Conservation (phyloP, 495 filamentous ascomycete species). For the Acidiella bohemica region DNA sequence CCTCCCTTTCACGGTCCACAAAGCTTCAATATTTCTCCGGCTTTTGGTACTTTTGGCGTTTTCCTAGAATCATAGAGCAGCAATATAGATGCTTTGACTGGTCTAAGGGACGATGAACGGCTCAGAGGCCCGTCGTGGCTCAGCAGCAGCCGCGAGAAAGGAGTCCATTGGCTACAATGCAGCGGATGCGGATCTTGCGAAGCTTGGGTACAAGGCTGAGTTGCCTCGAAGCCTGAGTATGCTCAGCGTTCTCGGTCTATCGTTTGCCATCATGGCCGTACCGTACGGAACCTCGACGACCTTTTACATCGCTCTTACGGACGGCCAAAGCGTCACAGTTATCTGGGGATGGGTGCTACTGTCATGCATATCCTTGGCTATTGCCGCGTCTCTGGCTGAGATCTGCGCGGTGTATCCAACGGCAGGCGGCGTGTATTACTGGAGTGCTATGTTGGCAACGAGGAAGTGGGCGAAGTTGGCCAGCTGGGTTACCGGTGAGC, state of each 20-base stretch:
- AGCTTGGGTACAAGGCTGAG: constrained; percentile 27
- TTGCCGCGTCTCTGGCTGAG: constrained; percentile 34
- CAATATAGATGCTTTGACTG: too few relatives aligned
- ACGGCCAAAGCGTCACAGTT: constrained; percentile 44
- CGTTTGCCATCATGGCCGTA: constrained; percentile 45
- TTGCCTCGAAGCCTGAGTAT: constrained; percentile 27
- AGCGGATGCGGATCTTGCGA: constrained; percentile 25
- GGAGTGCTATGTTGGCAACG: constrained; percentile 38
- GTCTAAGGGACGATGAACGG: too few relatives aligned
- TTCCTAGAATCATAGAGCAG: too few relatives aligned
- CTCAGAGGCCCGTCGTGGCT: neutral
- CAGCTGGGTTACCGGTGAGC: constrained; percentile 30
- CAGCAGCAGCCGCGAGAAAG: neutral
- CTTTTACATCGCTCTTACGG: constrained; percentile 51
- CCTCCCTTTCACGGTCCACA: too few relatives aligned
- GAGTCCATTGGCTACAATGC: constrained; percentile 4
- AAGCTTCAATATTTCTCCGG: too few relatives aligned
- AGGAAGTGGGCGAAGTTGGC: constrained; percentile 35
- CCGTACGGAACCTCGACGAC: constrained; percentile 60
- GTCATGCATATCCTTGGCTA: constrained; percentile 30
- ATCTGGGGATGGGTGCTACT: constrained; percentile 37
- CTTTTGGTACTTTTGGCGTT: too few relatives aligned
- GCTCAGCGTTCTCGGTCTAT: constrained; percentile 27
- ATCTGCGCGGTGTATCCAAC: constrained; percentile 37
- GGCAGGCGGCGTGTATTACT: constrained; percentile 39